Percentiles rank a stretch among this genome's conserved stretches.
phyloP scores from a whole-genome alignment of 805 yeast species.

The Torulaspora delbrueckii region DNA sequence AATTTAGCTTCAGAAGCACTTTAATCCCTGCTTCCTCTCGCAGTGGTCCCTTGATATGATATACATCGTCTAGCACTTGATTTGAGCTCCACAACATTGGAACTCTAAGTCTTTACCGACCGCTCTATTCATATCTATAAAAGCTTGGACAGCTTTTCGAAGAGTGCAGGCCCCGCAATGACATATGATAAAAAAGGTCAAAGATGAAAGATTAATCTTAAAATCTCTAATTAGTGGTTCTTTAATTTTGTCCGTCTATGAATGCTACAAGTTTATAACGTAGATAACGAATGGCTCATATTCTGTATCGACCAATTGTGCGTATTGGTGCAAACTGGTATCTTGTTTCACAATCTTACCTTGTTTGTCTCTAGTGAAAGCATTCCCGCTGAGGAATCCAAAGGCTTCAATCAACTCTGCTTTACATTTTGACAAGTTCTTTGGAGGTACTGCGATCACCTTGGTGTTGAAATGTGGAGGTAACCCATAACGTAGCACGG shows the following conservation, averaged over 20 bases:
- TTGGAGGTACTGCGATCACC: slow-evolving; percentile 44
- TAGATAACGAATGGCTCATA: slow-evolving; percentile 95
- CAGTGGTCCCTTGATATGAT: not conserved
- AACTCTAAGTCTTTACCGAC: not conserved
- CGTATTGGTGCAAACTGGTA: slow-evolving; percentile 71
- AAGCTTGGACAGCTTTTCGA: slow-evolving; percentile 1
- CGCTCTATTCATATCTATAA: not conserved
- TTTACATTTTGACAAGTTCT: slow-evolving; percentile 53
- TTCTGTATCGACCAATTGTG: slow-evolving; percentile 88
- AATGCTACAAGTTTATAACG: slow-evolving; percentile 17
- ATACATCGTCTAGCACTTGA: not conserved
- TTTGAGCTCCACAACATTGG: slow-evolving; percentile 5
- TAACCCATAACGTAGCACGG: slow-evolving; percentile 90
- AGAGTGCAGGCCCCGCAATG: not conserved
- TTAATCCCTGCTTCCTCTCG: not conserved
- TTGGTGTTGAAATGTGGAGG: slow-evolving; percentile 81
- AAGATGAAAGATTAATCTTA: not conserved
- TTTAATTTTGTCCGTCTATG: slow-evolving; percentile 2
- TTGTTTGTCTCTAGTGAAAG: slow-evolving; percentile 62
- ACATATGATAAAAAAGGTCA: not conserved
- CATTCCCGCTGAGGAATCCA: slow-evolving; percentile 89
- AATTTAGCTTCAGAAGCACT: slow-evolving; percentile 10
- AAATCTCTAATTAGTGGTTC: not conserved
- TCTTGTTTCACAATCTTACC: slow-evolving; percentile 60
- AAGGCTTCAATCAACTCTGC: slow-evolving; percentile 65